Percentiles rank a stretch among this genome's conserved stretches.
These are phyloP conservation scores for Rhizophagus clarus DNA, from an alignment of 192 early-diverging fungal genomes.

Conservation along the genomic window DNA sequence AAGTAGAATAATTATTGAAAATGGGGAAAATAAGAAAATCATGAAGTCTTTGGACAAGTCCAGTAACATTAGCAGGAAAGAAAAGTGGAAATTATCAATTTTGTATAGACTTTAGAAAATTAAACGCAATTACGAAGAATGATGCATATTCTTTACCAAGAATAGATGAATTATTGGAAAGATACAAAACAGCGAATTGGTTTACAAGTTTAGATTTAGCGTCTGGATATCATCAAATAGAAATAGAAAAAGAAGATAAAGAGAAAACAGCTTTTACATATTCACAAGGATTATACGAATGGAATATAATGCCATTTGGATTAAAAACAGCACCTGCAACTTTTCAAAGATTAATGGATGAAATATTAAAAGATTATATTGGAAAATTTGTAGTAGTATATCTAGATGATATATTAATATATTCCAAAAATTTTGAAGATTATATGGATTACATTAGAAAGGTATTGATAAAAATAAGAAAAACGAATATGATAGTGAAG, in stretches of 20 bases:
- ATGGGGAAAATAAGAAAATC: not conserved
- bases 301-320: constrained; percentile 26
- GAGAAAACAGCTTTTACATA: constrained; percentile 37
- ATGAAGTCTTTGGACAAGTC: constrained; percentile 31
- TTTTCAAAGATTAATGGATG: not conserved
- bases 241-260: constrained; percentile 24
- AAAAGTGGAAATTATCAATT: constrained; percentile 37
- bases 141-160: constrained; percentile 45
- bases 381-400: not conserved
- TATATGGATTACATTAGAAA: no score
- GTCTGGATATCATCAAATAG: constrained; percentile 23
- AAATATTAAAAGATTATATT: not conserved
- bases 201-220: constrained; percentile 35
- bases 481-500: no score
- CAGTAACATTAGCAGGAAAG: constrained; percentile 45
- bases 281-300: constrained; percentile 41
- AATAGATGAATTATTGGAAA: constrained; percentile 39
- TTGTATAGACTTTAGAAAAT: constrained; percentile 43
- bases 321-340: not conserved
- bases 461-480: no score
- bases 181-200: constrained; percentile 16
- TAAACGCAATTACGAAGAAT: constrained; percentile 42
- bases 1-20: not conserved
- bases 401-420: no score
- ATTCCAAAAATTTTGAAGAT: no score